Evolutionary conservation across 495 filamentous ascomycete species (phyloP).

Genomic region (Daldinia decipiens): DNA sequence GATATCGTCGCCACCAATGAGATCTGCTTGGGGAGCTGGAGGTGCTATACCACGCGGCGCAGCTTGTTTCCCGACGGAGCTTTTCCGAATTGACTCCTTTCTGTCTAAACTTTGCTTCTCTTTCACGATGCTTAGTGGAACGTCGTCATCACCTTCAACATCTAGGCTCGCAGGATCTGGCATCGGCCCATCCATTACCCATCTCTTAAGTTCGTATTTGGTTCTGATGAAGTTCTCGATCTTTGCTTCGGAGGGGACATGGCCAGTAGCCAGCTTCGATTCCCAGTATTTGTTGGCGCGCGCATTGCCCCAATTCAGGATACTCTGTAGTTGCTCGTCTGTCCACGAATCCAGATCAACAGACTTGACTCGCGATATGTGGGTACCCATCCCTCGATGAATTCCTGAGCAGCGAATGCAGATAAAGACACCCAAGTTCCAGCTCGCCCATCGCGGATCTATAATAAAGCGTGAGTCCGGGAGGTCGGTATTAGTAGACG

Average conservation of each 20-base stretch:
- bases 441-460: constrained; percentile 99
- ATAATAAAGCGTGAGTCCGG: constrained; percentile 7
- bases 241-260: constrained; percentile 97
- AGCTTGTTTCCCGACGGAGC: constrained; percentile 50
- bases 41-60: constrained; percentile 43
- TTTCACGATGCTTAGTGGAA: constrained; percentile 68
- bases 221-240: constrained; percentile 99
- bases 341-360: constrained; percentile 98
- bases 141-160: constrained; percentile 84
- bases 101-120: constrained; percentile 65
- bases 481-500: background rate
- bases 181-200: constrained; percentile 96
- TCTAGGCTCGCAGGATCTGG: constrained; percentile 91
- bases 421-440: constrained; percentile 95
- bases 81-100: constrained; percentile 57
- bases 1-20: constrained; percentile 61
- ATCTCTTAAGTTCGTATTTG: constrained; percentile 97
- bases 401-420: constrained; percentile 99
- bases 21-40: constrained; percentile 57
- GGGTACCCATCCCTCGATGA: constrained; percentile 97
- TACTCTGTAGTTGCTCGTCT: constrained; percentile 93
- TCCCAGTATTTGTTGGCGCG: constrained; percentile 99
- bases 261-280: constrained; percentile 87
- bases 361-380: constrained; percentile 97
- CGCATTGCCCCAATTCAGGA: constrained; percentile 92